A percentile compares a stretch with the other conserved stretches of the same genome.
Evolutionary conservation across 179 eudicot species (phyloP).

Genomic region (Carnegiea gigantea): DNA sequence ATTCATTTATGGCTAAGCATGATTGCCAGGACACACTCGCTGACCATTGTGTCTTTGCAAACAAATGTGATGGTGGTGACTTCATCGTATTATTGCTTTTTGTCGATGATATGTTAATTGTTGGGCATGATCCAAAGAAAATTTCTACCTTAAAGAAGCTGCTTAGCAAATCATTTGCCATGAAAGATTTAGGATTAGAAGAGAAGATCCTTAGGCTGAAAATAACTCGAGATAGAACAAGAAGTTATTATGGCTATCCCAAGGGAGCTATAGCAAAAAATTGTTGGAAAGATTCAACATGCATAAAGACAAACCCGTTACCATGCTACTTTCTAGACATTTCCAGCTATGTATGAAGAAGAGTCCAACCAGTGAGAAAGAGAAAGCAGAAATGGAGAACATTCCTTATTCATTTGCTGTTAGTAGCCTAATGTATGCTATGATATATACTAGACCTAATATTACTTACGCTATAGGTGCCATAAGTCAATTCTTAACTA

Average conservation of each 20-base stretch:
- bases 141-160: not conserved
- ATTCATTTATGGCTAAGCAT: too few species aligned
- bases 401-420: too few species aligned
- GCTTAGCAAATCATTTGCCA: not conserved
- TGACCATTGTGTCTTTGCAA: too few species aligned
- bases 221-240: not conserved
- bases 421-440: not conserved
- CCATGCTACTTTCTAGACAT: too few species aligned
- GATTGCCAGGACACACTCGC: too few species aligned
- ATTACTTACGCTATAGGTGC: not conserved
- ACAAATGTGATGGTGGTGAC: not conserved
- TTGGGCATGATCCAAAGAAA: constrained; percentile 5
- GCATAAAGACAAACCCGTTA: too few species aligned
- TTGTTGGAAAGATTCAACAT: too few species aligned
- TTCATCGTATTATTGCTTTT: not conserved
- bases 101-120: not conserved
- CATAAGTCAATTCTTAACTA: not conserved
- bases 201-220: not conserved
- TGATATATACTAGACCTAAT: not conserved
- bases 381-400: too few species aligned
- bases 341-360: too few species aligned
- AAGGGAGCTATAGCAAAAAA: too few species aligned
- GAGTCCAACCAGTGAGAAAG: too few species aligned
- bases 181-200: not conserved
- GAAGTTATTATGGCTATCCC: not conserved